These are phyloP conservation scores for Puccinia hordei DNA, from an alignment of 1,284 basidiomycete species.

Conservation along the genomic window DNA sequence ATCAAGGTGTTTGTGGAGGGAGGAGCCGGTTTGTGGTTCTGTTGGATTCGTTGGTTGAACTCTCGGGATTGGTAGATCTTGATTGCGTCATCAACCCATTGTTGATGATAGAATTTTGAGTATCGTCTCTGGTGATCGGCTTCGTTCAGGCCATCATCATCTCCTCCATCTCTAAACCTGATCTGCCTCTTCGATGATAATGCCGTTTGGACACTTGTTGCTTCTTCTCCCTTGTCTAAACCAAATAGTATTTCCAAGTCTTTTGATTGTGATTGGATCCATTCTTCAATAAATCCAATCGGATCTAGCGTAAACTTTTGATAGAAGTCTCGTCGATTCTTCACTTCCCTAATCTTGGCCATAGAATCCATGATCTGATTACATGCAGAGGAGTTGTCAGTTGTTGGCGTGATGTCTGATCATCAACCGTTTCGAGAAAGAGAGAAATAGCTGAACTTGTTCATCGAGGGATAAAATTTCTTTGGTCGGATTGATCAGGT, in stretches of 20 bases:
- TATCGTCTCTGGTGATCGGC: slow-evolving; percentile 15
- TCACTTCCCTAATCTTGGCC: slow-evolving; percentile 35
- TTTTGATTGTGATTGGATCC: slow-evolving; percentile 29
- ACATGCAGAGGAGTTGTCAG: not conserved
- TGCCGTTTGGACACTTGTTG: not conserved
- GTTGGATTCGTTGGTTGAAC: not conserved
- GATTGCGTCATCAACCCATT: slow-evolving; percentile 39
- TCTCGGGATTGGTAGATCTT: slow-evolving; percentile 30
- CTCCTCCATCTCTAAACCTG: not conserved
- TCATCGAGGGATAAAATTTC: slow-evolving; percentile 44
- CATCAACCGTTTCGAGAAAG: not conserved
- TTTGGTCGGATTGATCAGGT: slow-evolving; percentile 18
- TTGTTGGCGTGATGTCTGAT: not conserved
- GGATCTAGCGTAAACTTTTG: slow-evolving; percentile 36
- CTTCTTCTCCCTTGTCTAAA: slow-evolving; percentile 8
- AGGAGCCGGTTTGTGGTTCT: not conserved
- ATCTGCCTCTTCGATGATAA: not conserved
- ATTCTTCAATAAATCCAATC: slow-evolving; percentile 36
- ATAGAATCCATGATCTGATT: slow-evolving; percentile 43
- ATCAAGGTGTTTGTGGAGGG: not conserved
- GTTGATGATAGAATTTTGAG: slow-evolving; percentile 29
- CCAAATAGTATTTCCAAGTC: slow-evolving; percentile 47
- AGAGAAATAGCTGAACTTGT: slow-evolving; percentile 15
- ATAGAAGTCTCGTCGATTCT: slow-evolving; percentile 48
- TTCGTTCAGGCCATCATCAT: not conserved